phyloP scores from a whole-genome alignment of 768 basidiomycete genomes.

The Leccinum incarnatum region DNA sequence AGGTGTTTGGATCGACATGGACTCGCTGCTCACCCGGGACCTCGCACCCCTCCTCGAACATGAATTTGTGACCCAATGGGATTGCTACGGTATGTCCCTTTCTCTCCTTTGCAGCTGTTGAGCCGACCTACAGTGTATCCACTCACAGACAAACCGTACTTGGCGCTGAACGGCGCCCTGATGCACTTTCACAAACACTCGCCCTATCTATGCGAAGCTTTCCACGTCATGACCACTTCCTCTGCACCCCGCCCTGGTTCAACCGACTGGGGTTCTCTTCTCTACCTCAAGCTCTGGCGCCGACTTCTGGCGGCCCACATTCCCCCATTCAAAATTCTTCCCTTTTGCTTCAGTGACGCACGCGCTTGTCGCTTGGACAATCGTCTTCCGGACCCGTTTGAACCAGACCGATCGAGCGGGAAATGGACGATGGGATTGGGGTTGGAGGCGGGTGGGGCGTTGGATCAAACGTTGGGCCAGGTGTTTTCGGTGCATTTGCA shows the following conservation, averaged over 20 bases:
- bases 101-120: neutral
- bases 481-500: slow-evolving; percentile 91
- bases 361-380: slow-evolving; percentile 91
- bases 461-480: slow-evolving; percentile 60
- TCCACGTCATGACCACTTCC: slow-evolving; percentile 82
- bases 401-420: slow-evolving; percentile 48
- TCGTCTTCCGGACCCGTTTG: slow-evolving; percentile 89
- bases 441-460: slow-evolving; percentile 56
- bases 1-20: slow-evolving; percentile 98
- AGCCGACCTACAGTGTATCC: neutral
- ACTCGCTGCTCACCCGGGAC: slow-evolving; percentile 87
- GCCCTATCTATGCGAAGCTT: slow-evolving; percentile 95
- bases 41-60: slow-evolving; percentile 84
- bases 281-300: slow-evolving; percentile 91
- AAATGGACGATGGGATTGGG: slow-evolving; percentile 69
- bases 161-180: slow-evolving; percentile 86
- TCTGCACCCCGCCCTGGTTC: slow-evolving; percentile 70
- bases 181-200: slow-evolving; percentile 92
- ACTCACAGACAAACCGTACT: slow-evolving; percentile 65
- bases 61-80: slow-evolving; percentile 99
- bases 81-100: slow-evolving; percentile 79
- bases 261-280: slow-evolving; percentile 91
- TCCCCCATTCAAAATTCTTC: slow-evolving; percentile 87
- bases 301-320: slow-evolving; percentile 69
- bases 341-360: slow-evolving; percentile 93